Evolutionary conservation across 2,329 filamentous ascomycete genomes (phyloP).

Genomic region (Rhinocladiella similis): DNA sequence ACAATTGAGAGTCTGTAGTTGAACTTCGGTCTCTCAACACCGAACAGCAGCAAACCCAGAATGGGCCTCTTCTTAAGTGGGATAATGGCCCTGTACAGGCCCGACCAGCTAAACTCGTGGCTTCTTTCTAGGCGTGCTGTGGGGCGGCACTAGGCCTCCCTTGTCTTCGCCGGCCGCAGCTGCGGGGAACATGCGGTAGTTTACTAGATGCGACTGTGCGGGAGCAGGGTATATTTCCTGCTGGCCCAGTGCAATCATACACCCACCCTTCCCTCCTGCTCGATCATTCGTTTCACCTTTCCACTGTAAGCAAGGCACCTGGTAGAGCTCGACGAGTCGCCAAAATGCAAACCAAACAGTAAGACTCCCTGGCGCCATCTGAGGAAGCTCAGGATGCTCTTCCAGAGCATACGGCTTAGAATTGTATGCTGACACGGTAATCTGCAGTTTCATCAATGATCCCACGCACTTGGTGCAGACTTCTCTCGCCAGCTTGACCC

Average conservation of each 20-base stretch:
- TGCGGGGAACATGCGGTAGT: conserved; percentile 3
- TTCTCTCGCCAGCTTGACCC: conserved; percentile 73
- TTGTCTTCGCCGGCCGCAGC: not conserved
- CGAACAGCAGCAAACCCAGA: no score
- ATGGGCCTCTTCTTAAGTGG: no score
- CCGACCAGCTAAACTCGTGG: no score
- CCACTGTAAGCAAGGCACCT: not conserved
- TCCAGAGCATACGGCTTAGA: not conserved
- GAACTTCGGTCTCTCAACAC: no score
- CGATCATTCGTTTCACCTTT: not conserved
- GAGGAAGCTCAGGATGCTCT: no score
- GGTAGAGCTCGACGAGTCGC: not conserved
- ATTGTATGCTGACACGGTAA: not conserved
- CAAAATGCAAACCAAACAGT: conserved; percentile 2
- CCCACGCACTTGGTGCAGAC: conserved; percentile 69
- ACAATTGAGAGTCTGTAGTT: no score
- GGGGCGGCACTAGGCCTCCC: not conserved
- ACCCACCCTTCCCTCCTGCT: not conserved
- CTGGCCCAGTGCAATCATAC: not conserved
- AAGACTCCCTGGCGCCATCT: not conserved
- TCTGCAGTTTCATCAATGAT: conserved; percentile 24
- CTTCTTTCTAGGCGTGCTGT: not conserved
- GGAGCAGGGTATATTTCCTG: not conserved
- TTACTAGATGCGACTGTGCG: not conserved
- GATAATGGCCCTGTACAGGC: no score